Conservation (phyloP, 2,329 filamentous ascomycete species). For the Trichothecium sympodiale region DNA sequence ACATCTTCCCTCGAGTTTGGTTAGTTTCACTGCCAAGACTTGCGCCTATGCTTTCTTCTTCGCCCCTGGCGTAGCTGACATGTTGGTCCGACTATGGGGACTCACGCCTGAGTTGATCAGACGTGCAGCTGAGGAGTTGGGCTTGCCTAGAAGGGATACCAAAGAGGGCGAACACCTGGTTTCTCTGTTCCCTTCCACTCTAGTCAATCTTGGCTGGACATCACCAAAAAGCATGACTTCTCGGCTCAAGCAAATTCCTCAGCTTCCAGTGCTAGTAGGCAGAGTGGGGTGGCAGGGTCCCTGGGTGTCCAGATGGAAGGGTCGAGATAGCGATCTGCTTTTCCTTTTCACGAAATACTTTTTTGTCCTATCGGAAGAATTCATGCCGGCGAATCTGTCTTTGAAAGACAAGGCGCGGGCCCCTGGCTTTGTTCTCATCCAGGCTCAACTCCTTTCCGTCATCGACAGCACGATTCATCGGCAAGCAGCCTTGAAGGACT, state of each 20-base stretch:
- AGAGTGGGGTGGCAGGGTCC: slow-evolving; percentile 76
- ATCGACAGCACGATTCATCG: slow-evolving; percentile 78
- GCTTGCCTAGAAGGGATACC: slow-evolving; percentile 43
- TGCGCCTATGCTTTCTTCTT: slow-evolving; percentile 93
- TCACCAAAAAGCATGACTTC: slow-evolving; percentile 36
- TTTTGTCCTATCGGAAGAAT: slow-evolving; percentile 67
- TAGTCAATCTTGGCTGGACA: slow-evolving; percentile 48
- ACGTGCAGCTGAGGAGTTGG: slow-evolving; percentile 59
- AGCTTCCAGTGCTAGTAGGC: slow-evolving; percentile 54
- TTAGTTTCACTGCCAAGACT: slow-evolving; percentile 81
- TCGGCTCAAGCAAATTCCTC: slow-evolving; percentile 54
- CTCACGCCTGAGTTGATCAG: slow-evolving; percentile 58
- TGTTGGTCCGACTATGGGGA: slow-evolving; percentile 73
- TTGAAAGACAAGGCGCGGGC: slow-evolving; percentile 49
- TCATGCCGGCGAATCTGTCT: slow-evolving; percentile 45
- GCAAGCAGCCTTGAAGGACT: slow-evolving; percentile 36
- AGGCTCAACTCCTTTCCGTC: slow-evolving; percentile 69
- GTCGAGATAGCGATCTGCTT: slow-evolving; percentile 78
- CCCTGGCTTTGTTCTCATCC: slow-evolving; percentile 69
- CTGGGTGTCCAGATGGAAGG: slow-evolving; percentile 79
- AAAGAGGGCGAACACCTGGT: slow-evolving; percentile 54
- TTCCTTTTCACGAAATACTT: slow-evolving; percentile 89
- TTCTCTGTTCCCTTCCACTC: slow-evolving; percentile 55
- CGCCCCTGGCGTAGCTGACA: slow-evolving; percentile 73
- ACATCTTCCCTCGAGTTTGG: slow-evolving; percentile 52